Conservation (phyloP, 768 basidiomycete species). For the Serpula lacrymans region DNA sequence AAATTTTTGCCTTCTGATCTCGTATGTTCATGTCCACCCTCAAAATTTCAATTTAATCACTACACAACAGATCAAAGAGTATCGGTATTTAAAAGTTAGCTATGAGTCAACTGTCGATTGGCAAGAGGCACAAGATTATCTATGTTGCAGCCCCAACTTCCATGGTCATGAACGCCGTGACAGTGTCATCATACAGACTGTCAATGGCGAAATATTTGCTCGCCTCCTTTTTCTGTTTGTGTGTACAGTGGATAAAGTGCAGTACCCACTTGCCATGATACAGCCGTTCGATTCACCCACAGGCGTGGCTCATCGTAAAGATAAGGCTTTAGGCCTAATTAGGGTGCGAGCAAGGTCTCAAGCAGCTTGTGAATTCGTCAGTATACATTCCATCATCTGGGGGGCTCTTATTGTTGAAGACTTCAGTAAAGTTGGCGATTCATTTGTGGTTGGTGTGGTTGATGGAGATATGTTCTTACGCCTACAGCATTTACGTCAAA, state of each 20-base stretch:
- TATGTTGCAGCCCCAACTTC: constrained; percentile 6
- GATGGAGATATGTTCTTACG: constrained; percentile 28
- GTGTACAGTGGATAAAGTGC: constrained; percentile 6
- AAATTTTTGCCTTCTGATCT: too few species aligned
- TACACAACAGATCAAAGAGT: too few species aligned
- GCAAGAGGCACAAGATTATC: background rate
- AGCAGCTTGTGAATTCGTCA: constrained; percentile 17
- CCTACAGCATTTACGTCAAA: too few species aligned
- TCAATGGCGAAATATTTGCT: constrained; percentile 12
- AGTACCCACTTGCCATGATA: constrained; percentile 16
- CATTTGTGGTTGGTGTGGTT: constrained; percentile 21
- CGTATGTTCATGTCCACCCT: too few species aligned
- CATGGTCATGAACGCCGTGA: too few species aligned
- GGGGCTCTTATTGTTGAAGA: constrained; percentile 24
- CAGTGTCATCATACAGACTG: constrained; percentile 20
- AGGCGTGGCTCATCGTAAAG: constrained; percentile 9
- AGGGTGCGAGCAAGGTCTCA: constrained; percentile 10
- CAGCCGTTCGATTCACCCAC: constrained; percentile 14
- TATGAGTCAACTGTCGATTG: constrained; percentile 4
- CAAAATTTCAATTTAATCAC: too few species aligned
- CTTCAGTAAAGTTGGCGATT: constrained; percentile 13
- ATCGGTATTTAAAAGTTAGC: constrained; percentile 1
- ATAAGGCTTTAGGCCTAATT: constrained; percentile 18
- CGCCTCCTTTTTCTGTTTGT: constrained; percentile 20
- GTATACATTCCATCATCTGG: constrained; percentile 24